These are phyloP conservation scores for Xylaria hypoxylon DNA, from an alignment of 2,329 filamentous ascomycete species.

Conservation along the genomic window DNA sequence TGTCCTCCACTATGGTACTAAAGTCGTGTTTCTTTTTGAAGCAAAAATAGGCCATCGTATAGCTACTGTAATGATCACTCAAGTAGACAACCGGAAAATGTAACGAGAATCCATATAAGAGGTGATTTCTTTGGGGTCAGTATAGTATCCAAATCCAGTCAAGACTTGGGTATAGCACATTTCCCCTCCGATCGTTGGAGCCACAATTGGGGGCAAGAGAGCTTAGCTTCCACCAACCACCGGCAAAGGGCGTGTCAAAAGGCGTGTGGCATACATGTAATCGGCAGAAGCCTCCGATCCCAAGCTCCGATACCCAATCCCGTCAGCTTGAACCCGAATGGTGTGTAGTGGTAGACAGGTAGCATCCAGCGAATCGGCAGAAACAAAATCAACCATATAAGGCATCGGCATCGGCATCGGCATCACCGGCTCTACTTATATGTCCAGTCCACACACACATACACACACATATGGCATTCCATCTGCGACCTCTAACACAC, in stretches of 20 bases:
- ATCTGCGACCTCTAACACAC: slow-evolving; percentile 18
- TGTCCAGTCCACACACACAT: background rate
- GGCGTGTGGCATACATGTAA: slow-evolving; percentile 4
- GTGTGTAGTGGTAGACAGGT: background rate
- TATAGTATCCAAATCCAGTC: background rate
- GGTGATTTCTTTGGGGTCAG: background rate
- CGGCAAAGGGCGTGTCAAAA: slow-evolving; percentile 13
- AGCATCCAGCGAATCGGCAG: background rate
- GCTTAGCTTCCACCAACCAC: slow-evolving; percentile 11
- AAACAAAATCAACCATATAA: background rate
- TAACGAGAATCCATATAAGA: background rate
- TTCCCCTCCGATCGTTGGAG: slow-evolving; percentile 26
- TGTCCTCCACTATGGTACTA: background rate
- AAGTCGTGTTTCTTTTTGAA: too few species aligned
- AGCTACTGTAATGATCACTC: background rate
- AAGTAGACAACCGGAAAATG: background rate
- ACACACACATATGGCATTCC: slow-evolving; percentile 27
- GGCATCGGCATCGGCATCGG: too few species aligned
- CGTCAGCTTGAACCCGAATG: background rate
- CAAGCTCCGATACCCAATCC: background rate
- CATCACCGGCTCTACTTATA: slow-evolving; percentile 10
- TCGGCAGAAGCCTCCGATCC: background rate
- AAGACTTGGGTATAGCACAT: slow-evolving; percentile 8
- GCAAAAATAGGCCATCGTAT: background rate
- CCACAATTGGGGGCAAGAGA: background rate